phyloP scores from a whole-genome alignment of 2,329 filamentous ascomycete genomes.

The Alternaria ethzedia region DNA sequence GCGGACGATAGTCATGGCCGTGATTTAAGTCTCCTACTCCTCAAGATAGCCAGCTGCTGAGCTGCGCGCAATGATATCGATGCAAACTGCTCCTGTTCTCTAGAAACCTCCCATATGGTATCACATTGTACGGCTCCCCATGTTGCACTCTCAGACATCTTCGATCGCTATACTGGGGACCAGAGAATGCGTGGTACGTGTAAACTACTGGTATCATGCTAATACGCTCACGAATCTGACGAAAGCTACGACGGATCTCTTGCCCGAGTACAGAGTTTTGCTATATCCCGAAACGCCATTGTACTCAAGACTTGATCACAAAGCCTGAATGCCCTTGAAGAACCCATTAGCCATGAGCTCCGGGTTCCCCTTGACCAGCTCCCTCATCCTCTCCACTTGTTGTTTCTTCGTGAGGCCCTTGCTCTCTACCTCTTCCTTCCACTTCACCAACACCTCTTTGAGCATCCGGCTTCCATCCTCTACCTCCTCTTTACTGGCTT shows the following conservation, averaged over 20 bases:
- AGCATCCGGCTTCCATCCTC: constrained; percentile 85
- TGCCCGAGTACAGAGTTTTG: background rate
- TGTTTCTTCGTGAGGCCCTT: constrained; percentile 64
- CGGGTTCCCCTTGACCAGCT: constrained; percentile 76
- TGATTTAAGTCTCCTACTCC: background rate
- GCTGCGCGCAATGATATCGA: background rate
- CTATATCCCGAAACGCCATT: background rate
- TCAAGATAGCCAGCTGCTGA: background rate
- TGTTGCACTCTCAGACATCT: background rate
- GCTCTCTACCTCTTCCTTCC: constrained; percentile 79
- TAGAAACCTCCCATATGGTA: background rate
- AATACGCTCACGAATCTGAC: background rate
- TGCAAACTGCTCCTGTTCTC: background rate
- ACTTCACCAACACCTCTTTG: constrained; percentile 80
- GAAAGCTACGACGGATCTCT: background rate
- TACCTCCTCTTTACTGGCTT: constrained; percentile 76
- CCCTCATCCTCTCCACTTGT: constrained; percentile 78
- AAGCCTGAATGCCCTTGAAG: constrained; percentile 64
- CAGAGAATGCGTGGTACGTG: background rate
- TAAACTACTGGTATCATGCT: background rate
- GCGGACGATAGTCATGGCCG: background rate
- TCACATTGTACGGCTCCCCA: background rate
- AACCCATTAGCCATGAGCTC: constrained; percentile 69
- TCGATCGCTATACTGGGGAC: accelerated
- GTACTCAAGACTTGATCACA: constrained; percentile 35